These are phyloP conservation scores for Neoarthrinium moseri DNA, from an alignment of 2,329 filamentous ascomycete genomes.

Conservation along the genomic window DNA sequence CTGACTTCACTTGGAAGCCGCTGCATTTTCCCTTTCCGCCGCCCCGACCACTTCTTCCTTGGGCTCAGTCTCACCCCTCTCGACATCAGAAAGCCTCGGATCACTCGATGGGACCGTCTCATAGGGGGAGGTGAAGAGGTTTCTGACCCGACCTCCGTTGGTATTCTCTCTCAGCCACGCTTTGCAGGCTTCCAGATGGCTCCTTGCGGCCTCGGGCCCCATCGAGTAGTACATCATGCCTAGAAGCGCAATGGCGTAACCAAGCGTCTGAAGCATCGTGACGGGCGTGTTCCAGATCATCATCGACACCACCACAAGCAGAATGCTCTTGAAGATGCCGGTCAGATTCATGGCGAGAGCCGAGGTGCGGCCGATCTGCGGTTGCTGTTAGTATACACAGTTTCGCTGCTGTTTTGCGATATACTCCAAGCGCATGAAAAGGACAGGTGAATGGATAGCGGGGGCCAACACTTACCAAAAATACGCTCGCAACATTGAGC, in stretches of 20 bases:
- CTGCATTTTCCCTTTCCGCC: no score
- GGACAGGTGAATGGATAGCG: background rate
- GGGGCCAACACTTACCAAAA: slow-evolving; percentile 60
- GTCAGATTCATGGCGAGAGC: slow-evolving; percentile 69
- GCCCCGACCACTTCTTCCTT: no score
- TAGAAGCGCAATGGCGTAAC: slow-evolving; percentile 57
- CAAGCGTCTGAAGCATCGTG: slow-evolving; percentile 62
- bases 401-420: background rate
- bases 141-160: no score
- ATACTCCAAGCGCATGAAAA: background rate
- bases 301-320: slow-evolving; percentile 65
- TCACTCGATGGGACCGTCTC: no score
- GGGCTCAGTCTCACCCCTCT: no score
- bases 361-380: slow-evolving; percentile 64
- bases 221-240: slow-evolving; percentile 29
- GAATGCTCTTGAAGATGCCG: slow-evolving; percentile 70
- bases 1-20: no score
- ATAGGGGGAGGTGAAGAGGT: no score
- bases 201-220: slow-evolving; percentile 4
- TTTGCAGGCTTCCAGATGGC: slow-evolving; percentile 3
- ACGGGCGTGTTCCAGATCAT: slow-evolving; percentile 64
- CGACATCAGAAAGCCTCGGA: no score
- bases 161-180: background rate
- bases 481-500: slow-evolving; percentile 79
- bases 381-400: no score